Evolutionary conservation across 805 yeast genomes (phyloP).

Genomic region (Wickerhamiella australiensis): DNA sequence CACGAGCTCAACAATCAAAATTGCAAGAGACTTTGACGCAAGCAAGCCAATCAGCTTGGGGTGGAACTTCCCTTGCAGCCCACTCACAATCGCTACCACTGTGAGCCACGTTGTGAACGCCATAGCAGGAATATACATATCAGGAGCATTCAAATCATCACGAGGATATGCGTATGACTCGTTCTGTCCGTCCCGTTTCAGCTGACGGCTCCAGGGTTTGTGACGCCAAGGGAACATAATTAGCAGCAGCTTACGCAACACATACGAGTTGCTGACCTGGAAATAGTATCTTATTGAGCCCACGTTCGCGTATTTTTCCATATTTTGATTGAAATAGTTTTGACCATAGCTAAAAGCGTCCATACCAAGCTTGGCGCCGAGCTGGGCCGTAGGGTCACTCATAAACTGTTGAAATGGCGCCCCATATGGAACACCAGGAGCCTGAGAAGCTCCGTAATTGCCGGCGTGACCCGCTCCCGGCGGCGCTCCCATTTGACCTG

Average conservation of each 20-base stretch:
- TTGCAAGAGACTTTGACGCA: constrained; percentile 75
- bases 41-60: constrained; percentile 85
- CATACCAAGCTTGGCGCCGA: constrained; percentile 83
- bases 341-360: constrained; percentile 73
- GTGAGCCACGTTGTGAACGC: constrained; percentile 78
- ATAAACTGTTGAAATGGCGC: constrained; percentile 31
- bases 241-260: constrained; percentile 54
- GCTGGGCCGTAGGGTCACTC: constrained; percentile 65
- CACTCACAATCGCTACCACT: constrained; percentile 72
- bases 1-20: constrained; percentile 61
- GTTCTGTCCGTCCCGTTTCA: constrained; percentile 27
- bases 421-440: constrained; percentile 7
- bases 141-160: constrained; percentile 90
- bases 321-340: constrained; percentile 62
- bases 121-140: constrained; percentile 91
- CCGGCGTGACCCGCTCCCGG: background rate
- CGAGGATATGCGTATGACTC: constrained; percentile 59
- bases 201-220: constrained; percentile 63
- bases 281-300: constrained; percentile 70
- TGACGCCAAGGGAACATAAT: constrained; percentile 79
- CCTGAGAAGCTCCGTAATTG: background rate
- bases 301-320: constrained; percentile 38
- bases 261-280: constrained; percentile 83
- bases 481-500: background rate
- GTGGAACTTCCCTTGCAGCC: constrained; percentile 78